Conservation (phyloP, 164 flowering plant genomes). For the Vitis rupestris region DNA sequence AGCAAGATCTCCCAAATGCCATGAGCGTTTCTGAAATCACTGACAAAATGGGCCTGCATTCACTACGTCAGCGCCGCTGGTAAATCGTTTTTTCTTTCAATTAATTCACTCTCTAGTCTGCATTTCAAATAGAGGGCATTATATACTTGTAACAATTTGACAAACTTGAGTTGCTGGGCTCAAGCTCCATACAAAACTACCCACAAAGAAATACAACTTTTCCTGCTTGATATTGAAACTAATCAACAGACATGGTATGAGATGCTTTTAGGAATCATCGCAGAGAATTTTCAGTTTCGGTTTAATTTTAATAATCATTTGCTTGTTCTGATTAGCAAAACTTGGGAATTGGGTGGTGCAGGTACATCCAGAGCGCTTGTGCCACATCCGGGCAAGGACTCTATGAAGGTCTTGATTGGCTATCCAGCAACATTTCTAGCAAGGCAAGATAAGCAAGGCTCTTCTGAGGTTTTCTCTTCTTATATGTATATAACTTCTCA, state of each 20-base stretch:
- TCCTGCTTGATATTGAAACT: too few relatives aligned
- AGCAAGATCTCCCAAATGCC: slow-evolving; percentile 56
- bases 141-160: too few relatives aligned
- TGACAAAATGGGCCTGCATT: slow-evolving; percentile 48
- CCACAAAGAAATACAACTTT: too few relatives aligned
- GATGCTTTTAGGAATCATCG: too few relatives aligned
- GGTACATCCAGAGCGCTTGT: slow-evolving; percentile 49
- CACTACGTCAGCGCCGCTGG: slow-evolving; percentile 44
- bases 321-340: not conserved
- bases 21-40: slow-evolving; percentile 46
- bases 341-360: slow-evolving; percentile 6
- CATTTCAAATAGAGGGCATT: too few relatives aligned
- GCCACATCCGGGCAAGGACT: slow-evolving; percentile 46
- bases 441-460: slow-evolving; percentile 25
- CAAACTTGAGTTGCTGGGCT: too few relatives aligned
- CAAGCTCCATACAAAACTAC: too few relatives aligned
- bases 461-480: not conserved
- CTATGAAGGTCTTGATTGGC: slow-evolving; percentile 53
- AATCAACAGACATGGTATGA: too few relatives aligned
- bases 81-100: slow-evolving; percentile 15
- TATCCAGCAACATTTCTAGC: slow-evolving; percentile 40
- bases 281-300: not conserved
- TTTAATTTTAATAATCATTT: not conserved
- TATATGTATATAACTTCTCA: not conserved
- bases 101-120: not conserved